Percentiles rank a stretch among this genome's conserved stretches.
Evolutionary conservation across 306 rosid genomes (phyloP).

Genomic region (Pterocarpus macrocarpus): DNA sequence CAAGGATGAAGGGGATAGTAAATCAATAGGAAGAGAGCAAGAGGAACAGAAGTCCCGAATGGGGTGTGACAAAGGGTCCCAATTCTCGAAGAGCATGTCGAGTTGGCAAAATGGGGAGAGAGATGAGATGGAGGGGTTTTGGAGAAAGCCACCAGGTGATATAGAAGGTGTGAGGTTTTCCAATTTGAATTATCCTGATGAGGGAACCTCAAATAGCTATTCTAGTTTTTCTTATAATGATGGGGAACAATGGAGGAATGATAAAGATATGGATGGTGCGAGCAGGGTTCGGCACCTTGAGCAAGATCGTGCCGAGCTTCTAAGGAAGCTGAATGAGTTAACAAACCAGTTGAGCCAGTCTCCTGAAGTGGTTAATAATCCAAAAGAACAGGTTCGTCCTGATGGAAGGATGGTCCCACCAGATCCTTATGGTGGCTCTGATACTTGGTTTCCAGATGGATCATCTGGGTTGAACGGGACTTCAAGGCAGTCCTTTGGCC

Average conservation of each 20-base stretch:
- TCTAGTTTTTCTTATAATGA: constrained; percentile 54
- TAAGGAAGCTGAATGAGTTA: constrained; percentile 90
- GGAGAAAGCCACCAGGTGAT: constrained; percentile 56
- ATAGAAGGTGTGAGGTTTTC: constrained; percentile 75
- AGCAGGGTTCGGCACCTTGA: constrained; percentile 71
- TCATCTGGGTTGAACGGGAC: constrained; percentile 60
- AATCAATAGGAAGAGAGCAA: constrained; percentile 57
- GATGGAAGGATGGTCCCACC: constrained; percentile 67
- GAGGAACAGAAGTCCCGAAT: constrained; percentile 52
- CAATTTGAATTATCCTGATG: constrained; percentile 65
- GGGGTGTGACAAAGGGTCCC: constrained; percentile 45
- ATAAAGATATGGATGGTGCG: constrained; percentile 58
- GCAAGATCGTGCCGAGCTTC: constrained; percentile 88
- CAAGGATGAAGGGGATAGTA: constrained; percentile 54
- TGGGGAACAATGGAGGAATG: constrained; percentile 64
- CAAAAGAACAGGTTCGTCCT: constrained; percentile 63
- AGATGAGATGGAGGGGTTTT: constrained; percentile 55
- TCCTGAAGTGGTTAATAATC: constrained; percentile 62
- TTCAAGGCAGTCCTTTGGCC: constrained; percentile 59
- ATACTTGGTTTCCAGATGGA: constrained; percentile 63
- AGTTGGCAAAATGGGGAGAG: constrained; percentile 70
- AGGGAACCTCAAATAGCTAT: constrained; percentile 68
- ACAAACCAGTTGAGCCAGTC: constrained; percentile 83
- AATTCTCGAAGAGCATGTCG: constrained; percentile 56
- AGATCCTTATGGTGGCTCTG: constrained; percentile 62